Percentiles rank a stretch among this genome's conserved stretches.
Conservation (phyloP, 768 basidiomycete species). For the Lentinula sp. region DNA sequence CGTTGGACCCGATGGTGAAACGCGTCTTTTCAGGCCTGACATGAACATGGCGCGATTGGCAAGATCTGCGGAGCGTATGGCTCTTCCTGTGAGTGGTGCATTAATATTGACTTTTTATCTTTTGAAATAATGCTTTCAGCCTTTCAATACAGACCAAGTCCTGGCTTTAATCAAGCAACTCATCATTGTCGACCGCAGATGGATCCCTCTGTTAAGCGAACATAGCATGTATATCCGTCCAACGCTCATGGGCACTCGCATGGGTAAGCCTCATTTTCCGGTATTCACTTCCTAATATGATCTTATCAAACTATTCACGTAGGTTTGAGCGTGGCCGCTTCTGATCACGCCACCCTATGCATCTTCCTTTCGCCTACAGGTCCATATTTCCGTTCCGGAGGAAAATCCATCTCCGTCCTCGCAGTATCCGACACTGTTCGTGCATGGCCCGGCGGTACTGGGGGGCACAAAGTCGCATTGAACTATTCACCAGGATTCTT, state of each 20-base stretch:
- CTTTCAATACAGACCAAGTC: constrained; percentile 67
- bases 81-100: constrained; percentile 34
- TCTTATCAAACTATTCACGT: not conserved
- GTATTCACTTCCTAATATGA: too few species aligned
- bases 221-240: constrained; percentile 87
- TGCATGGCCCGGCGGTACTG: constrained; percentile 62
- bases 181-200: constrained; percentile 64
- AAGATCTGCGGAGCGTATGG: constrained; percentile 62
- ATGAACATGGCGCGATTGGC: constrained; percentile 81
- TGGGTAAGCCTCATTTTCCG: constrained; percentile 14
- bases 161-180: constrained; percentile 72
- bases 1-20: constrained; percentile 61
- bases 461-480: constrained; percentile 69
- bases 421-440: constrained; percentile 34
- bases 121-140: constrained; percentile 27
- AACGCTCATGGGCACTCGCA: constrained; percentile 57
- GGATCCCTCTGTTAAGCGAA: constrained; percentile 74
- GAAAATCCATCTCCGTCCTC: constrained; percentile 45
- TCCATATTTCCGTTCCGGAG: constrained; percentile 68
- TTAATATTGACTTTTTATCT: not conserved
- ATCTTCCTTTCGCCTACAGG: constrained; percentile 68
- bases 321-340: constrained; percentile 60
- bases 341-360: constrained; percentile 67
- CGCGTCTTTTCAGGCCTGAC: constrained; percentile 77
- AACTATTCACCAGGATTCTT: constrained; percentile 60